Percentiles rank a stretch among this genome's conserved stretches.
Conservation (phyloP, 2,329 filamentous ascomycete species). For the Alternaria burnsii region DNA sequence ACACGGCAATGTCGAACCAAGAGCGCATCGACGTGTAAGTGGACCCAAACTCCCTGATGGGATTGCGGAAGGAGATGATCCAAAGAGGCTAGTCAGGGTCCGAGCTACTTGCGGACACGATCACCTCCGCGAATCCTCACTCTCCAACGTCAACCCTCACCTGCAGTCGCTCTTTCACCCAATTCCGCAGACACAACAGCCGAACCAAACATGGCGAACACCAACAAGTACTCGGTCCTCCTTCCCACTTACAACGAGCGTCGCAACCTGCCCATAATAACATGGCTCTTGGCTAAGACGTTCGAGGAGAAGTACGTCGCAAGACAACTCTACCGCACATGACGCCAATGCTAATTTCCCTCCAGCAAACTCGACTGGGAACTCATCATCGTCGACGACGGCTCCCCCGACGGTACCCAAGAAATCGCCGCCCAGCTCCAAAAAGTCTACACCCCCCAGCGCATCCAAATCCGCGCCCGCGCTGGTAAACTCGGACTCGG, state of each 20-base stretch:
- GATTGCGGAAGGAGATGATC: constrained; percentile 22
- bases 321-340: constrained; percentile 5
- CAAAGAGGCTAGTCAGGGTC: constrained; percentile 32
- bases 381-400: constrained; percentile 97
- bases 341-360: not conserved
- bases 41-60: not conserved
- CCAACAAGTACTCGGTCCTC: constrained; percentile 94
- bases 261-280: constrained; percentile 93
- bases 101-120: constrained; percentile 36
- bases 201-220: constrained; percentile 45
- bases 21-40: not conserved
- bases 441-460: constrained; percentile 77
- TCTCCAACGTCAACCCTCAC: constrained; percentile 22
- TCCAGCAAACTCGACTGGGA: constrained; percentile 92
- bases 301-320: constrained; percentile 82
- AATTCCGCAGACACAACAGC: constrained; percentile 22
- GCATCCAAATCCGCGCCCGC: constrained; percentile 85
- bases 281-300: constrained; percentile 90
- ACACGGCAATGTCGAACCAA: not conserved
- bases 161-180: constrained; percentile 43
- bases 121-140: constrained; percentile 32
- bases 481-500: constrained; percentile 96
- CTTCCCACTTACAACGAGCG: constrained; percentile 99
- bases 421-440: constrained; percentile 89
- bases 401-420: constrained; percentile 94